Evolutionary conservation across 2,329 filamentous ascomycete species (phyloP).

Genomic region (Colletotrichum sp.): DNA sequence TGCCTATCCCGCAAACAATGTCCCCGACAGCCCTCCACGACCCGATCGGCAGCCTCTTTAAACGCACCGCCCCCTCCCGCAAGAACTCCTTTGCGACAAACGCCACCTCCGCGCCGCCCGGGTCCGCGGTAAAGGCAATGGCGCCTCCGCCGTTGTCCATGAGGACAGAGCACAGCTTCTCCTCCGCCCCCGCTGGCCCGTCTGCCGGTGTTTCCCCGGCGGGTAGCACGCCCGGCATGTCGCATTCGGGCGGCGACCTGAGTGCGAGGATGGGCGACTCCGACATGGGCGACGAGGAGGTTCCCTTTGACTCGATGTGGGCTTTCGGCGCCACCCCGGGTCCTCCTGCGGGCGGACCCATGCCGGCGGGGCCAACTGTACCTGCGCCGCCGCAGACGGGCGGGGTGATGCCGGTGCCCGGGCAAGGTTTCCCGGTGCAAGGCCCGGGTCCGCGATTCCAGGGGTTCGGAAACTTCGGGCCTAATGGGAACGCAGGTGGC

Average conservation of each 20-base stretch:
- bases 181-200: not conserved
- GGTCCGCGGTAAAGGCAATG: not conserved
- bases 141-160: slow-evolving; percentile 13
- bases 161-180: slow-evolving; percentile 14
- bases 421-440: not conserved
- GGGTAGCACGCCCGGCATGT: slow-evolving; percentile 20
- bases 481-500: not conserved
- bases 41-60: slow-evolving; percentile 33
- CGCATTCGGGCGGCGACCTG: slow-evolving; percentile 5
- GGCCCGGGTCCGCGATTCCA: not conserved
- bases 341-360: not conserved
- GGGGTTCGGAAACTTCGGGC: not conserved
- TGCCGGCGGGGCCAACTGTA: not conserved
- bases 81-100: slow-evolving; percentile 14
- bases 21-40: slow-evolving; percentile 24
- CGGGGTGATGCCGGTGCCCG: not conserved
- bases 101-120: not conserved
- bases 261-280: slow-evolving; percentile 16
- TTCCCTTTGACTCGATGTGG: slow-evolving; percentile 43
- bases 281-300: slow-evolving; percentile 34
- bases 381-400: not conserved
- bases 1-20: slow-evolving; percentile 23
- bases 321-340: slow-evolving; percentile 20
- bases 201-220: slow-evolving; percentile 17
- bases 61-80: slow-evolving; percentile 4